Base-by-base conservation (phyloP, 2,329 filamentous ascomycete genomes). In the Akanthomyces muscarius region DNA sequence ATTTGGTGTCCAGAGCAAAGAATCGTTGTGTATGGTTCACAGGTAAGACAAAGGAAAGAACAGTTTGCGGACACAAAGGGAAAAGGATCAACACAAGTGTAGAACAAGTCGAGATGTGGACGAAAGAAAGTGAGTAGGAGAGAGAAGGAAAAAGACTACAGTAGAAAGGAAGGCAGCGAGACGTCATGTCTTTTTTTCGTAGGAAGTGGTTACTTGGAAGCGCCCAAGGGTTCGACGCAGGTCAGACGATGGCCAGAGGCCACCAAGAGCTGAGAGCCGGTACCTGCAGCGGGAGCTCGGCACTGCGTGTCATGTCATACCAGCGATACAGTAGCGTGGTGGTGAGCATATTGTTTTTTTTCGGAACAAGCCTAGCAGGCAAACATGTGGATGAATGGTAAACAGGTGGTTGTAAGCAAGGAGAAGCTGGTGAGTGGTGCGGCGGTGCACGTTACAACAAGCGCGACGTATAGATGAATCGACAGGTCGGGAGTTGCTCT, bases 401-500 rank as follows among this genome's bases (percentile, higher is more conserved):
- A 36, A 10, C 28, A 38, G 28, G 47, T 16, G 25, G 47, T 50
- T 16, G 8, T 18, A 13, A 13, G 13, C 25, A 16, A 8, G n/a
- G 25, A 18, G 16, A 36, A 6, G 41, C 2, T 28, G 28, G 7
- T 4, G 7, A 14, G 30, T 41, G 41, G 8, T 55, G 59, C 53
- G 51, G 59, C 59, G 30, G n/a, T 55, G 59, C 42, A 41, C n/a
- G 59, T 62, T 50, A 50, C 59, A 55, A 48, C 59, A 62, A 13
- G 59, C 59, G 59, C 59, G 18, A 41, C 10, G 51, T 55, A 45
- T 48, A 47, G 30, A 33, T 42, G 59, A 50, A 62, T 62, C 51
- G 42, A 62, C 28, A 62, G 59, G 59, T 42, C 3, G 42, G 21
- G 28, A 55, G 50, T 23, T 21, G 33, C 11, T 14, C 30, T 38